Base-by-base conservation (phyloP, 768 basidiomycete genomes). In the Podaxis pistillaris region DNA sequence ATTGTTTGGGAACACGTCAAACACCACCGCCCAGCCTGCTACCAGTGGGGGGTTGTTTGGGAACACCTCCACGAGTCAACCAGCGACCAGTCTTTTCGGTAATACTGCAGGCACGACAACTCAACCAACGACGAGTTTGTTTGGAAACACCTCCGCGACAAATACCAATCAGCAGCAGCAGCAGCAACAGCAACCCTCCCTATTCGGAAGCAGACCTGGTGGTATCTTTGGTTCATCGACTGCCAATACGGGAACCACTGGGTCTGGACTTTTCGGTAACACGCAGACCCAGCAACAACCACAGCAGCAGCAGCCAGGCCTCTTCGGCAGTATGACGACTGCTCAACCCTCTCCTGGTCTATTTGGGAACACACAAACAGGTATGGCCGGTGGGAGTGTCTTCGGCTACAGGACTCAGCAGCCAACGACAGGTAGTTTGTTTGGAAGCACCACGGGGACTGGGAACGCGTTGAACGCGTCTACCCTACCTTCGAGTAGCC, bases 251-350 rank as follows among this genome's bases (percentile, higher is more conserved):
- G 67, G 66, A 11, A 49, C 70, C 72, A 19, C 19, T 46, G 36
- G 49, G 5, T 58, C 56, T 46, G 66, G 65, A 38, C 40, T 67
- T 13, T 69, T 69, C 56, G 69, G 65, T 41, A 47, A 38, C 37
- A 51, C 62, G 12, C 44, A 37, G 41, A 46, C 57, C 6, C 41
- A 63, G 30, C 64, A 15, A 67, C 55, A 36, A 62, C 68, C 38
- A 50, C 61, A 36, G 37, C 44, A 49, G 22, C 47, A 49, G 22
- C 47, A 49, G 47, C 47, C 67, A 13, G 63, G 59, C 36, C 53
- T 73, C 62, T 69, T 81, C 73, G 71, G 75, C 53, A 64, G 76
- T 65, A 68, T 72, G 26, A 63, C 67, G 51, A 71, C 47, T 67
- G 73, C 67, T 69, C 69, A 49, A 22, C 64, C 68, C 3, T 37